These are phyloP conservation scores for Claviceps citrina DNA, from an alignment of 2,329 filamentous ascomycete genomes.

Conservation along the genomic window DNA sequence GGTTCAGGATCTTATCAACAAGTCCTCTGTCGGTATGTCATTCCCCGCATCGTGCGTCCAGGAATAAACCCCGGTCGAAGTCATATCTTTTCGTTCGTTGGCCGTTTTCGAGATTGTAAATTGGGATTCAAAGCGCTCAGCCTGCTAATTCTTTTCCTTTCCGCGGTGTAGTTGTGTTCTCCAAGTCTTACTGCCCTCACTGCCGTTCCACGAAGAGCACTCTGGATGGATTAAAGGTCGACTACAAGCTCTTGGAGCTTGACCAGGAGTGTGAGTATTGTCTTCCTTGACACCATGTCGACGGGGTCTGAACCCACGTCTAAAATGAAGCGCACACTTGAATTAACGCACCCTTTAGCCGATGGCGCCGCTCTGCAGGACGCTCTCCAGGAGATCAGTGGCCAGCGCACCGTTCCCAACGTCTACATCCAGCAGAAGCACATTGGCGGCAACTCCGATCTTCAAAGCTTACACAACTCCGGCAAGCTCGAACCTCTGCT, in stretches of 20 bases:
- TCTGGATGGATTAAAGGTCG: constrained; percentile 53
- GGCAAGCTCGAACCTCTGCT: constrained; percentile 28
- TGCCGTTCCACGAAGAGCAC: constrained; percentile 66
- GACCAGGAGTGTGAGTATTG: constrained; percentile 48
- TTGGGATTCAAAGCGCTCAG: neutral
- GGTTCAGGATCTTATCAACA: constrained; percentile 72
- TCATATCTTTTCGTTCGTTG: no score
- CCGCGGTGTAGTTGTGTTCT: constrained; percentile 60
- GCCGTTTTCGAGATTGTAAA: no score
- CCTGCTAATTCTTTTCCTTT: neutral
- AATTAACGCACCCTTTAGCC: constrained; percentile 30
- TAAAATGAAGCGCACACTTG: no score
- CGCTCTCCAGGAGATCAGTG: constrained; percentile 63
- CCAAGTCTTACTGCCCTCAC: constrained; percentile 93
- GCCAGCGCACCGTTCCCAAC: constrained; percentile 86
- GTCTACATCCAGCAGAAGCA: constrained; percentile 84
- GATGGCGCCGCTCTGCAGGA: constrained; percentile 74
- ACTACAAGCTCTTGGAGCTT: constrained; percentile 65
- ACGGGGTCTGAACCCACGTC: no score
- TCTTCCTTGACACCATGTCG: constrained; percentile 18
- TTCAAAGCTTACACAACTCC: constrained; percentile 42
- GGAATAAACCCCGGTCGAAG: neutral
- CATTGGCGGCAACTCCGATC: constrained; percentile 90
- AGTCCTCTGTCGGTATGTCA: constrained; percentile 67
- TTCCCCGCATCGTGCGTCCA: neutral